Evolutionary conservation across 1,284 basidiomycete species (phyloP), one percentile per base, ranked within the genome.

Genomic region (Neolentinus lepideus): DNA sequence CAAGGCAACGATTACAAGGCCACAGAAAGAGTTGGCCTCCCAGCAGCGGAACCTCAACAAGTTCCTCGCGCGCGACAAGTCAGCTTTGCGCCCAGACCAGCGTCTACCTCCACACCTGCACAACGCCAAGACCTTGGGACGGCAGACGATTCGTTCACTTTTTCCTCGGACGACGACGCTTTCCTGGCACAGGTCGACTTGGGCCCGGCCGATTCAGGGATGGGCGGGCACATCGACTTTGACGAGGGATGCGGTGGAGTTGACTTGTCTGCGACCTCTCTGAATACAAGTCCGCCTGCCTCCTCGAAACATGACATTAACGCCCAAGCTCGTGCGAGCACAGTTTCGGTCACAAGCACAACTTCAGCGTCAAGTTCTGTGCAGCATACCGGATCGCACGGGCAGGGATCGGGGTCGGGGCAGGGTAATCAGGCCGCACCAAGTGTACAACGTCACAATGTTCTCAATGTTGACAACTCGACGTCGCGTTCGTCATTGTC

Each of bases 81-180:
- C 6, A 50, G 6, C 24, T 26, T 50, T 16, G 22, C 47, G 10
- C 47, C 27, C 4, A 9, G 24, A 46, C 43, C n/a, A 16, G 43
- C 16, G 31, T 21, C 43, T 8, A 29, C 27, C 4, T 24, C n/a
- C 36, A 21, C 3, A 53, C 9, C 16, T 16, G 33, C 35, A 29
- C 27, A 21, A 26, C 2, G 1, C 24, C 21, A 53, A 51, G 31
- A 16, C 19, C 16, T 16, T 21, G 38, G 19, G 25, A 6, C 47
- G 3, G 69, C 66, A 2, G 64, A 69, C 4, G 81, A 84, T 19
- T 74, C 72, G 0, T 85, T 77, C 61, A 73, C 72, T 16, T 77
- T 85, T 61, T 69, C 71, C 50, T 84, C 81, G 0, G 83, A 88
- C 35, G 86, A 88, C 53, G 85, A 81, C 55, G 81, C 75, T 3